Conservation (phyloP, 2,329 filamentous ascomycete species). For the Aureobasidium sp. region DNA sequence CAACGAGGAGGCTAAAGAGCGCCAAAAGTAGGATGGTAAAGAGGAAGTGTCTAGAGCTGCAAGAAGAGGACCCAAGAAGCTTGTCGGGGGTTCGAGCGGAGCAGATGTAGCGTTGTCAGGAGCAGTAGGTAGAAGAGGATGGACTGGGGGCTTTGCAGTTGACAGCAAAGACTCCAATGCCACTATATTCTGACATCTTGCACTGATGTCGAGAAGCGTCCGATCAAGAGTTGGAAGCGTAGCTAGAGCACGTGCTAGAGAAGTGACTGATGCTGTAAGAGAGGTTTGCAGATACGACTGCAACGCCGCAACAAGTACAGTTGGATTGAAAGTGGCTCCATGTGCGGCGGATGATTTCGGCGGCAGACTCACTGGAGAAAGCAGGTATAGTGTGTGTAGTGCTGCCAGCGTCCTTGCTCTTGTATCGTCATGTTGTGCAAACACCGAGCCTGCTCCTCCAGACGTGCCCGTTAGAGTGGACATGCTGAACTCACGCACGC, state of each 20-base stretch:
- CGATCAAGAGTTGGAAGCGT: constrained; percentile 76
- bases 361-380: constrained; percentile 52
- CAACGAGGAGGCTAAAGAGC: constrained; percentile 72
- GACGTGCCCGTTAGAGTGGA: constrained; percentile 41
- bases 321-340: constrained; percentile 50
- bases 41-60: constrained; percentile 78
- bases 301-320: constrained; percentile 64
- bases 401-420: constrained; percentile 67
- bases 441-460: constrained; percentile 25
- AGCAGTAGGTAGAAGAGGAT: constrained; percentile 50
- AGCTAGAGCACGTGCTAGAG: constrained; percentile 65
- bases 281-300: constrained; percentile 76
- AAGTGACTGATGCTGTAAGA: constrained; percentile 68
- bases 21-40: constrained; percentile 87
- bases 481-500: constrained; percentile 77
- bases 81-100: constrained; percentile 22
- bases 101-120: not conserved
- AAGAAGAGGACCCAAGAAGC: constrained; percentile 52
- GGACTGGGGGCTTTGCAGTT: constrained; percentile 55
- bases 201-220: constrained; percentile 70
- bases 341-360: not conserved
- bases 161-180: constrained; percentile 73
- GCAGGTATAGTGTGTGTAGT: constrained; percentile 66
- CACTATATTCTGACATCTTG: constrained; percentile 84
- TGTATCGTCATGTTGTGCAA: constrained; percentile 61